A percentile compares a stretch with the other conserved stretches of the same genome.
Conservation (phyloP, 805 yeast genomes). For the Ogataea glucozyma region DNA sequence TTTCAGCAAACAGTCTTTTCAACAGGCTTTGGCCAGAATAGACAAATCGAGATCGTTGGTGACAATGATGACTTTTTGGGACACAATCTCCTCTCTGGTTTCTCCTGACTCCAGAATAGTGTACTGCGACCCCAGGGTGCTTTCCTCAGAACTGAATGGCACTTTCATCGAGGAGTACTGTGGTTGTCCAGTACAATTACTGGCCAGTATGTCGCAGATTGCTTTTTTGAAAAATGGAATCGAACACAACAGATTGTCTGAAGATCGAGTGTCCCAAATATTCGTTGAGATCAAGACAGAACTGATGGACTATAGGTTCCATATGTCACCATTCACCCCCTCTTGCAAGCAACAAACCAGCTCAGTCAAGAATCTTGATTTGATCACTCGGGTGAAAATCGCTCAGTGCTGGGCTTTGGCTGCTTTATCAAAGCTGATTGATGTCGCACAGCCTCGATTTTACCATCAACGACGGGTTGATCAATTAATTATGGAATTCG, state of each 20-base stretch:
- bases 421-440: slow-evolving; percentile 31
- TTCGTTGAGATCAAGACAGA: slow-evolving; percentile 30
- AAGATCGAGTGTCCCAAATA: slow-evolving; percentile 15
- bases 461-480: slow-evolving; percentile 25
- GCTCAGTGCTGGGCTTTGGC: slow-evolving; percentile 48
- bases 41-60: slow-evolving; percentile 37
- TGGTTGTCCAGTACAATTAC: slow-evolving; percentile 45
- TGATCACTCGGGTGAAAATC: slow-evolving; percentile 33
- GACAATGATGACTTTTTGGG: slow-evolving; percentile 42
- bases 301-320: slow-evolving; percentile 34
- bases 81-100: slow-evolving; percentile 41
- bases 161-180: slow-evolving; percentile 39
- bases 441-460: slow-evolving; percentile 37
- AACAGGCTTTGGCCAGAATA: slow-evolving; percentile 31
- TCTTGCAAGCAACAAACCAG: slow-evolving; percentile 35
- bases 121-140: slow-evolving; percentile 41
- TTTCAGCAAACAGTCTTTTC: slow-evolving; percentile 34
- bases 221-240: slow-evolving; percentile 30
- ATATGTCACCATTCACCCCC: too few species aligned
- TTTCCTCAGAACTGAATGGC: slow-evolving; percentile 33
- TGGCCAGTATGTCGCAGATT: slow-evolving; percentile 38
- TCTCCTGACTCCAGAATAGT: slow-evolving; percentile 47
- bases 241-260: slow-evolving; percentile 12
- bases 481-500: slow-evolving; percentile 41
- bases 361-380: slow-evolving; percentile 10